These are phyloP conservation scores for Kuraishia borneana DNA, from an alignment of 805 yeast genomes.

Conservation along the genomic window DNA sequence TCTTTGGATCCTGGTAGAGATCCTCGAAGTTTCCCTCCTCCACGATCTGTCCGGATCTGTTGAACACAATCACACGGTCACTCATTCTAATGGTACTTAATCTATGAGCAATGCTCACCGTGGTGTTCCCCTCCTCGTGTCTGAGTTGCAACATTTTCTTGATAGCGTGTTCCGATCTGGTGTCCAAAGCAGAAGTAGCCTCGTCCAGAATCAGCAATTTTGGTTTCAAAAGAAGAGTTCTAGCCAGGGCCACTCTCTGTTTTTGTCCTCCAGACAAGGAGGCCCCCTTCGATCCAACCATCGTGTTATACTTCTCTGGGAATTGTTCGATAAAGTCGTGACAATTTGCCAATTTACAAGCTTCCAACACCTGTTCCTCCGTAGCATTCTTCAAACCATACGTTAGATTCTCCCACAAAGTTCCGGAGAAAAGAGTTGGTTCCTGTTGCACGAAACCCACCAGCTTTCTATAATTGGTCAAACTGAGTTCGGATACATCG, in stretches of 20 bases:
- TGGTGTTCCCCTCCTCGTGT: slow-evolving; percentile 47
- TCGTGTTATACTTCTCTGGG: slow-evolving; percentile 75
- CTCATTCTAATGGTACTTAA: slow-evolving; percentile 79
- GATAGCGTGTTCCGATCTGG: slow-evolving; percentile 78
- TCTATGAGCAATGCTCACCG: slow-evolving; percentile 87
- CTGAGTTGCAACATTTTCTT: slow-evolving; percentile 57
- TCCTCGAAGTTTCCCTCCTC: slow-evolving; percentile 56
- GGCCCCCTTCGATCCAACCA: slow-evolving; percentile 78
- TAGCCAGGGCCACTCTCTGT: slow-evolving; percentile 84
- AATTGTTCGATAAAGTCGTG: slow-evolving; percentile 54
- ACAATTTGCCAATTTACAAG: slow-evolving; percentile 66
- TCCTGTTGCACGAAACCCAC: slow-evolving; percentile 93
- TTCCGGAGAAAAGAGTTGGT: slow-evolving; percentile 79
- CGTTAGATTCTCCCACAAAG: slow-evolving; percentile 70
- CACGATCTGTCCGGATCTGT: slow-evolving; percentile 58
- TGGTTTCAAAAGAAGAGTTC: slow-evolving; percentile 75
- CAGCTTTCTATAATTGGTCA: slow-evolving; percentile 60
- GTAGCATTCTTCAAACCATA: slow-evolving; percentile 63
- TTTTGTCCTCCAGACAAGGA: slow-evolving; percentile 93
- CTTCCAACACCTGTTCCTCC: slow-evolving; percentile 47
- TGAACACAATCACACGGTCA: slow-evolving; percentile 66
- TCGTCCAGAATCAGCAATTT: slow-evolving; percentile 80
- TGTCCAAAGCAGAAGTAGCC: slow-evolving; percentile 89
- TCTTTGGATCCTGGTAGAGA: slow-evolving; percentile 31
- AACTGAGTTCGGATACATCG: slow-evolving; percentile 50